Conservation (phyloP, 2,329 filamentous ascomycete genomes). For the Claviceps fusiformis region DNA sequence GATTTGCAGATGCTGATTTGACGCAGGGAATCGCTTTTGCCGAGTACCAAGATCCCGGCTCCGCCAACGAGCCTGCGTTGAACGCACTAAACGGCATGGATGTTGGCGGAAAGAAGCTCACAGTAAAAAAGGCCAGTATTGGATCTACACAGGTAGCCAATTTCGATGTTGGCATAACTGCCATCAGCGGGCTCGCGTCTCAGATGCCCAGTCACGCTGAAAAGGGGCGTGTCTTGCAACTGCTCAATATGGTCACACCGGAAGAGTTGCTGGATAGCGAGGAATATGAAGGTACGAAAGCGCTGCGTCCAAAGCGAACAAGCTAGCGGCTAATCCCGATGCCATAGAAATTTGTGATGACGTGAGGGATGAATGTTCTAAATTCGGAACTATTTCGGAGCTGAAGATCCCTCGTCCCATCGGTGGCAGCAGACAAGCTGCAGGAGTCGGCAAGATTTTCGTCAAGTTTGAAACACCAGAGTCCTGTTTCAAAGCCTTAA, state of each 20-base stretch:
- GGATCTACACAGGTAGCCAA: conserved; percentile 86
- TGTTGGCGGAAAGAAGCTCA: conserved; percentile 73
- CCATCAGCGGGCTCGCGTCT: conserved; percentile 94
- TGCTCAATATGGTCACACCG: conserved; percentile 96
- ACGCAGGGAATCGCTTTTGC: conserved; percentile 84
- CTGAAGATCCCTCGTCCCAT: conserved; percentile 85
- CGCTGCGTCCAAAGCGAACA: not conserved
- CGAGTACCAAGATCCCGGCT: conserved; percentile 67
- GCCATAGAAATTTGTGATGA: conserved; percentile 85
- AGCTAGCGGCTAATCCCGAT: conserved; percentile 1
- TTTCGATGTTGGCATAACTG: conserved; percentile 90
- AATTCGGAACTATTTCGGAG: conserved; percentile 75
- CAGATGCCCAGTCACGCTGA: conserved; percentile 70
- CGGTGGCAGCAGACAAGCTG: conserved; percentile 67
- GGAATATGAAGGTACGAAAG: conserved; percentile 72
- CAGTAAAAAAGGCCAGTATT: conserved; percentile 78
- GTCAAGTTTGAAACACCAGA: conserved; percentile 79
- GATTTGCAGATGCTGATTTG: conserved; percentile 14
- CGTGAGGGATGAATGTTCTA: conserved; percentile 80
- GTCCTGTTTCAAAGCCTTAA: conserved; percentile 69
- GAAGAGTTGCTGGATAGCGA: conserved; percentile 90
- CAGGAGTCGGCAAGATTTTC: conserved; percentile 94
- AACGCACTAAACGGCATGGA: conserved; percentile 90
- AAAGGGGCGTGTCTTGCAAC: conserved; percentile 70
- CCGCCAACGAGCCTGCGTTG: conserved; percentile 68